phyloP scores from a whole-genome alignment of 768 basidiomycete species.

The Tricholoma matsutake region DNA sequence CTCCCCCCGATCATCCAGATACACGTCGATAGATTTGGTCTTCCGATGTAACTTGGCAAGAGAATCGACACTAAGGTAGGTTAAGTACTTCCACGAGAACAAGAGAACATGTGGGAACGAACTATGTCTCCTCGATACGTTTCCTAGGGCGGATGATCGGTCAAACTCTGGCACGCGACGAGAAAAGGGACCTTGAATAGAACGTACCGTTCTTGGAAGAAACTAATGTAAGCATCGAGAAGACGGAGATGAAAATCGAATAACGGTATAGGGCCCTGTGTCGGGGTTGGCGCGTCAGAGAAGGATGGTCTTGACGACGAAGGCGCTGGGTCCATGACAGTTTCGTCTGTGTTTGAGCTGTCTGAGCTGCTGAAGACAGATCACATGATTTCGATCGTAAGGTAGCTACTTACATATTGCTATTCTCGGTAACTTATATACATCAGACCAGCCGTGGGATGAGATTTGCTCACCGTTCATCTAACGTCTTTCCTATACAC shows the following conservation, averaged over 20 bases:
- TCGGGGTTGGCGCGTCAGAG: constrained; percentile 29
- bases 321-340: constrained; percentile 31
- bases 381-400: background rate
- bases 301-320: constrained; percentile 39
- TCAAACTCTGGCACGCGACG: constrained; percentile 13
- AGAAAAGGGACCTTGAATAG: constrained; percentile 5
- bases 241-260: constrained; percentile 72
- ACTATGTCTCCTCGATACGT: constrained; percentile 86
- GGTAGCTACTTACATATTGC: no score
- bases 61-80: constrained; percentile 59
- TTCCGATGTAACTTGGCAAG: constrained; percentile 71
- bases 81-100: constrained; percentile 3
- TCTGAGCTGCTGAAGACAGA: background rate
- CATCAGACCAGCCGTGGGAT: no score
- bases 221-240: constrained; percentile 75
- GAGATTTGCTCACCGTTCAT: no score
- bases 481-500: background rate
- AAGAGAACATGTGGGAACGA: constrained; percentile 23
- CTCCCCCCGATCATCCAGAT: constrained; percentile 70
- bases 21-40: constrained; percentile 64
- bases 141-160: constrained; percentile 45
- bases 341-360: constrained; percentile 1
- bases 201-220: constrained; percentile 81
- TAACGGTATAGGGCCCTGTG: constrained; percentile 58
- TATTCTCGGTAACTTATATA: no score